Evolutionary conservation across 805 yeast genomes (phyloP), one percentile per base, ranked within the genome.

Genomic region (Cyberlindnera maclurae): DNA sequence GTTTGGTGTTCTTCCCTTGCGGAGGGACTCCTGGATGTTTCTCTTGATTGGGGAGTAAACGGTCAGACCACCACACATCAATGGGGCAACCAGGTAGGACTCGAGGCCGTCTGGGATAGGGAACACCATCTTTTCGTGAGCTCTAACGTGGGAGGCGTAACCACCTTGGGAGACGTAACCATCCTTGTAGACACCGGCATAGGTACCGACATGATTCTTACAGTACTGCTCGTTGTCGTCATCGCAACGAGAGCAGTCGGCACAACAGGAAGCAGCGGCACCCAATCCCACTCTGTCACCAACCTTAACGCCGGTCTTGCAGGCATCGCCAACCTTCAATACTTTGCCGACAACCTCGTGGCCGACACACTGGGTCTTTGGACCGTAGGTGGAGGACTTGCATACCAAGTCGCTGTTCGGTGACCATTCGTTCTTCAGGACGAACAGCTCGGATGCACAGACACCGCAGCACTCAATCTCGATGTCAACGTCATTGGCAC

Each of bases 201-300:
- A 82, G 16, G 90, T 82, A 36, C 64, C 59, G 34, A 69, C 68
- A 12, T 47, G 34, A 12, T 66, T 54, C 11, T 57, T 34, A 63
- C 94, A 83, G 65, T 73, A 75, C 46, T 63, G 68, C 49, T 79
- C 82, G 54, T 77, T 70, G 49, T 65, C 68, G 29, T 53, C 45
- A 16, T 65, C 56, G 68, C 88, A 85, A 52, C 76, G 67, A 34
- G 65, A 52, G 63, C 94, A 85, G 12, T 71, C 62, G 39, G 68
- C 59, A 64, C 94, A 84, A 29, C 82, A 65, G 41, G 62, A 64
- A 18, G 70, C 65, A 53, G 75, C 79, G 18, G 93, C 90, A 50
- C 95, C 95, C 36, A 82, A 71, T 39, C 90, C 95, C 20, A 82
- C 93, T 47, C 86, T 68, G 47, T 85, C 80, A 39, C 94, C 95